Percentiles rank a stretch among this genome's conserved stretches.
These are phyloP conservation scores for Thelephora aurantiotincta DNA, from an alignment of 768 basidiomycete species.

Conservation along the genomic window DNA sequence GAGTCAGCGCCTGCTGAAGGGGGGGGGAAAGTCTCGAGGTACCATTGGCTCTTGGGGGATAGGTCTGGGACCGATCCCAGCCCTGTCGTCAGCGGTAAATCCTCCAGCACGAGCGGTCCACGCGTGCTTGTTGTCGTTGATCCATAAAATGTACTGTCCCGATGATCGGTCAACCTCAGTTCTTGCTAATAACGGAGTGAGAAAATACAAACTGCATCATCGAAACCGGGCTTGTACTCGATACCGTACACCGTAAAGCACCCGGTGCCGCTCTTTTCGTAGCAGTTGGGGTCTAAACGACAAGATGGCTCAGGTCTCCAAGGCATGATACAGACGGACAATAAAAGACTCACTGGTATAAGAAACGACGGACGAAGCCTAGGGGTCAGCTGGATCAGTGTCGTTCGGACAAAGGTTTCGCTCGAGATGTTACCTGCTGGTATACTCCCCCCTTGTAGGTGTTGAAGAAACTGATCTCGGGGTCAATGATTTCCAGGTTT, in stretches of 20 bases:
- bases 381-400: background rate
- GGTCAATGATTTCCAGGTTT: conserved; percentile 43
- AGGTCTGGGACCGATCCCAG: conserved; percentile 52
- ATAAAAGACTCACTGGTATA: conserved; percentile 20
- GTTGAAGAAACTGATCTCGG: conserved; percentile 38
- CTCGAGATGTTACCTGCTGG: conserved; percentile 39
- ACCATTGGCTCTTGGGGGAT: conserved; percentile 81
- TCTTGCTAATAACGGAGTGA: background rate
- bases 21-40: background rate
- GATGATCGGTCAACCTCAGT: background rate
- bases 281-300: conserved; percentile 50
- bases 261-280: conserved; percentile 39
- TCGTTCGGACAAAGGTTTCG: conserved; percentile 37
- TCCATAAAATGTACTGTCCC: conserved; percentile 66
- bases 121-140: conserved; percentile 39
- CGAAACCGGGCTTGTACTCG: conserved; percentile 62
- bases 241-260: conserved; percentile 58
- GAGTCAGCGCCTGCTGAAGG: background rate
- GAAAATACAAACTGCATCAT: conserved; percentile 31
- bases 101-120: conserved; percentile 63
- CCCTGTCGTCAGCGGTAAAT: conserved; percentile 37
- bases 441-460: conserved; percentile 61
- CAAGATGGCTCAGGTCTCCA: background rate
- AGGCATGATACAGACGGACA: background rate
- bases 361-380: conserved; percentile 11